Percentiles rank a stretch among this genome's conserved stretches.
These are phyloP conservation scores for Phytophthora colocasiae DNA, from an alignment of 352 stramenopile species.

Conservation along the genomic window DNA sequence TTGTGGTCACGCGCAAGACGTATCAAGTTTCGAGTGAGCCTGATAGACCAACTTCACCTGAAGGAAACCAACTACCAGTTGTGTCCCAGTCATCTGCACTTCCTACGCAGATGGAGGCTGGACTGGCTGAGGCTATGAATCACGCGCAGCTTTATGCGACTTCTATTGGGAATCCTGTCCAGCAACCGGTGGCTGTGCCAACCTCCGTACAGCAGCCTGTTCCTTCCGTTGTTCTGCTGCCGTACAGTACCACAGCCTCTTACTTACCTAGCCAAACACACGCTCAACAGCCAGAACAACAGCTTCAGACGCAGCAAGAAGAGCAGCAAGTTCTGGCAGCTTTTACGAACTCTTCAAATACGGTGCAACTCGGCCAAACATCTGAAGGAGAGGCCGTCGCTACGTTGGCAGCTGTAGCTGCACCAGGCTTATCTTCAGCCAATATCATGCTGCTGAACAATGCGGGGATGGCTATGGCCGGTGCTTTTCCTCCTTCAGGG, in stretches of 20 bases:
- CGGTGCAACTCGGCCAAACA: not conserved
- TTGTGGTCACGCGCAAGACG: slow-evolving; percentile 35
- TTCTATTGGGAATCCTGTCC: slow-evolving; percentile 9
- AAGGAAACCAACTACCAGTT: slow-evolving; percentile 1
- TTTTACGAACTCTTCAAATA: slow-evolving; percentile 15
- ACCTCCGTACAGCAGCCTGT: slow-evolving; percentile 25
- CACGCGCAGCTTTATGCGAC: slow-evolving; percentile 26
- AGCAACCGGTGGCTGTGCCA: slow-evolving; percentile 10
- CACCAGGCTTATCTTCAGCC: slow-evolving; percentile 11
- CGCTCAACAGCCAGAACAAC: slow-evolving; percentile 16
- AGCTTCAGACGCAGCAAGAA: slow-evolving; percentile 14
- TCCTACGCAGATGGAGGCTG: slow-evolving; percentile 32
- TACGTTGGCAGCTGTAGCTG: slow-evolving; percentile 19
- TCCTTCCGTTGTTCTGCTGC: slow-evolving; percentile 43
- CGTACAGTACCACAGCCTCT: slow-evolving; percentile 29
- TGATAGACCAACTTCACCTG: not conserved
- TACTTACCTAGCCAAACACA: slow-evolving; percentile 26
- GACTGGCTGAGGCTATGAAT: slow-evolving; percentile 31
- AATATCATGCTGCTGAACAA: slow-evolving; percentile 36
- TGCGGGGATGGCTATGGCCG: slow-evolving; percentile 14
- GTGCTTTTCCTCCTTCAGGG: slow-evolving; percentile 9
- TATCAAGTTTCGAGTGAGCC: slow-evolving; percentile 4
- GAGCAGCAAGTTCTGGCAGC: slow-evolving; percentile 16
- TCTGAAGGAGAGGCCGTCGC: slow-evolving; percentile 17
- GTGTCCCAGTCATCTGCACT: slow-evolving; percentile 15